phyloP scores from a whole-genome alignment of 805 yeast species.

The Teunomyces tritomae region DNA sequence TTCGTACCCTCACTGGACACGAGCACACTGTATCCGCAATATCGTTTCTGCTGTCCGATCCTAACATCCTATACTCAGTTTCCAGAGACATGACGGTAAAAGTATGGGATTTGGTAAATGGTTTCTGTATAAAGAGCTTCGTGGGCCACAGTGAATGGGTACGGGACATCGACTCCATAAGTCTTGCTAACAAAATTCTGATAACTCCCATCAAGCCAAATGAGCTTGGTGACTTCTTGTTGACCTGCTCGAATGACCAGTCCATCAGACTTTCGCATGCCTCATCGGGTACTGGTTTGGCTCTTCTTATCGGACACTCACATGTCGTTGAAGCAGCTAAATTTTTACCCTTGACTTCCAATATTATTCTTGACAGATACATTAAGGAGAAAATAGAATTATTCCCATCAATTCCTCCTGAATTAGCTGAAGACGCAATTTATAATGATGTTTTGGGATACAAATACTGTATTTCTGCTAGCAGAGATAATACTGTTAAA shows the following conservation, averaged over 20 bases:
- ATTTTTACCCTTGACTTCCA: conserved; percentile 58
- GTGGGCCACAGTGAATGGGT: conserved; percentile 91
- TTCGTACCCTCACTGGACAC: conserved; percentile 75
- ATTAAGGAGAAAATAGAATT: conserved; percentile 29
- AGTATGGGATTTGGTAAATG: conserved; percentile 66
- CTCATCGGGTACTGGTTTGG: conserved; percentile 63
- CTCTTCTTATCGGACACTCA: conserved; percentile 69
- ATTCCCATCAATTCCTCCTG: conserved; percentile 33
- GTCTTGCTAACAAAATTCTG: conserved; percentile 15
- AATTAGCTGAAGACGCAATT: conserved; percentile 22
- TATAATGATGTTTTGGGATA: conserved; percentile 45
- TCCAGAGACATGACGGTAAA: conserved; percentile 63
- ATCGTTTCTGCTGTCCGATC: conserved; percentile 46
- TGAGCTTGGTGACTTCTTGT: conserved; percentile 52
- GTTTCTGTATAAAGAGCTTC: conserved; percentile 64
- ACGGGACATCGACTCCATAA: conserved; percentile 51
- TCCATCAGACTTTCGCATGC: conserved; percentile 66
- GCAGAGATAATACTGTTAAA: conserved; percentile 71
- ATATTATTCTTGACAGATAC: conserved; percentile 47
- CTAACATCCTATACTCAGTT: conserved; percentile 52
- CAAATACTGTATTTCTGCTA: conserved; percentile 74
- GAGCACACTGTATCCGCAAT: conserved; percentile 79
- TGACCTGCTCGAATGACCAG: conserved; percentile 80
- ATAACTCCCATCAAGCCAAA: conserved; percentile 15
- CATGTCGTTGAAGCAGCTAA: conserved; percentile 78